Evolutionary conservation across 331 rosid species (phyloP).

Genomic region (Pyracantha coccinea): DNA sequence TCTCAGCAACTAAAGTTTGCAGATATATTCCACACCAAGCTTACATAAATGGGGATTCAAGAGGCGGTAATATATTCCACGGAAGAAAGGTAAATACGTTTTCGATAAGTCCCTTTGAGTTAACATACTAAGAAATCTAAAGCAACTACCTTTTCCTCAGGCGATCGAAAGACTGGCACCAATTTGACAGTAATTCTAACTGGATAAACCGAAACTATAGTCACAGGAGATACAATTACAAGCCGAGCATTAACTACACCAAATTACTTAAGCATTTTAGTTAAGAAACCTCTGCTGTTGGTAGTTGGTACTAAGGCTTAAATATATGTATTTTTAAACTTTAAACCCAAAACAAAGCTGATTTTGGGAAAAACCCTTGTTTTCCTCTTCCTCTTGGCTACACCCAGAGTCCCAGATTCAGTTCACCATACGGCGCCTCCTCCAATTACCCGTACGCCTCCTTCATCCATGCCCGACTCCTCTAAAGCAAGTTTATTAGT

Average conservation of each 20-base stretch:
- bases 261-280: not conserved
- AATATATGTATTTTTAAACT: no score
- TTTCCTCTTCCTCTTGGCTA: no score
- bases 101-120: not conserved
- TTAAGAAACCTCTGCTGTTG: not conserved
- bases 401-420: no score
- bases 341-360: no score
- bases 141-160: not conserved
- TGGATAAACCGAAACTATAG: not conserved
- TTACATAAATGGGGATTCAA: not conserved
- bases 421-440: no score
- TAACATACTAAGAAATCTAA: not conserved
- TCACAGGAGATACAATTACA: not conserved
- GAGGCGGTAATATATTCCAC: not conserved
- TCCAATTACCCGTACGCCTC: no score
- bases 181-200: not conserved
- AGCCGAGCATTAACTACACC: not conserved
- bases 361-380: no score
- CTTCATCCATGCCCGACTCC: no score
- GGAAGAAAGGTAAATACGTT: not conserved
- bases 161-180: not conserved
- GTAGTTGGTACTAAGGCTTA: no score
- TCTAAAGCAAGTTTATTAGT: no score
- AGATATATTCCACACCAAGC: not conserved
- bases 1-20: no score